A percentile compares a stretch with the other conserved stretches of the same genome.
Conservation (phyloP, 106 monocot species). For the Dioscorea dumetorum region DNA sequence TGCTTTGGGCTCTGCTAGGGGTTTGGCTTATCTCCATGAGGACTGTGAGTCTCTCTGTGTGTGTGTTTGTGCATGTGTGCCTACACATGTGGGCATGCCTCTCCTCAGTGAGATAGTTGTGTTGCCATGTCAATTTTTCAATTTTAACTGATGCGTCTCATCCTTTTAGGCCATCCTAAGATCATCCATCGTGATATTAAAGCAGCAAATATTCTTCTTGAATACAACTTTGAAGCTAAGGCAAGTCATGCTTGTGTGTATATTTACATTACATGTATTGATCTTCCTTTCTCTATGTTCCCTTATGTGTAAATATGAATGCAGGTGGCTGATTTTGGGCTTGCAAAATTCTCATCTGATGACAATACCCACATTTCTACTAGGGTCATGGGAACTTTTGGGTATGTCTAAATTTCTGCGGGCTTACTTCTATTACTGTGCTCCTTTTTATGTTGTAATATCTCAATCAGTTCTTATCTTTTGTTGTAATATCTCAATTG, state of each 20-base stretch:
- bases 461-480: too few species aligned
- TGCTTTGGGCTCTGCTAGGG: conserved; percentile 63
- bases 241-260: conserved; percentile 12
- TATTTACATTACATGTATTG: too few species aligned
- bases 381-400: conserved; percentile 71
- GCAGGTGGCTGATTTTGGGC: conserved; percentile 97
- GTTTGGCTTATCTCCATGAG: conserved; percentile 73
- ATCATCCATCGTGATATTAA: conserved; percentile 94
- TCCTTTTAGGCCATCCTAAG: conserved; percentile 68
- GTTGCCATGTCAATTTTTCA: neutral
- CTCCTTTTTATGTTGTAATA: too few species aligned
- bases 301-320: too few species aligned
- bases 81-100: neutral
- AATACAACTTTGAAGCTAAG: conserved; percentile 83
- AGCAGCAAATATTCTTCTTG: conserved; percentile 87
- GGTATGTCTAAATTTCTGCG: conserved; percentile 18
- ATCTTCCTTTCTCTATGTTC: too few species aligned
- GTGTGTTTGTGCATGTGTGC: neutral
- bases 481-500: too few species aligned
- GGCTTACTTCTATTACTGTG: too few species aligned
- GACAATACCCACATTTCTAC: conserved; percentile 79
- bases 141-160: neutral
- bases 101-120: too few species aligned
- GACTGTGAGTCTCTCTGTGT: conserved; percentile 39
- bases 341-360: conserved; percentile 60